These are phyloP conservation scores for Erodium maritimum DNA, from an alignment of 345 rosid species.

Conservation along the genomic window DNA sequence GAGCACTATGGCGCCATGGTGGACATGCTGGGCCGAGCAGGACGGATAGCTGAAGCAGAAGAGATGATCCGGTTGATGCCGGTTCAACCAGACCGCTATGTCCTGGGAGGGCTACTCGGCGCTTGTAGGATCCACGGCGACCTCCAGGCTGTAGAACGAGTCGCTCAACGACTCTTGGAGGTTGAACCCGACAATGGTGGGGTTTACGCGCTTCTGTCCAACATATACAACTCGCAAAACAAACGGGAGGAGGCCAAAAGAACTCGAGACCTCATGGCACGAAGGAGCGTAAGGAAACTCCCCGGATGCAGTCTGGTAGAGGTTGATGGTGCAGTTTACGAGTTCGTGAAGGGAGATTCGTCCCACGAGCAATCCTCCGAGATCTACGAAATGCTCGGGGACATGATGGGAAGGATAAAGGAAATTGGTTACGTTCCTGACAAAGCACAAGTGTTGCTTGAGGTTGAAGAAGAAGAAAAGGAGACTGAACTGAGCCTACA, in stretches of 20 bases:
- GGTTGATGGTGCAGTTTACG: constrained; percentile 35
- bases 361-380: constrained; percentile 9
- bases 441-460: constrained; percentile 16
- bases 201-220: constrained; percentile 52
- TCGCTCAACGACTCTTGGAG: constrained; percentile 32
- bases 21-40: constrained; percentile 67
- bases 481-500: constrained; percentile 19
- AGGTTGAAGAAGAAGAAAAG: constrained; percentile 19
- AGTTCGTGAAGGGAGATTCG: constrained; percentile 38
- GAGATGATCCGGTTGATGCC: constrained; percentile 28
- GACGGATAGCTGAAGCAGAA: constrained; percentile 58
- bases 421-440: constrained; percentile 18
- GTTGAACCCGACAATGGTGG: constrained; percentile 43
- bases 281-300: constrained; percentile 49
- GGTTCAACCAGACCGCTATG: not conserved
- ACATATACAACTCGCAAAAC: constrained; percentile 49
- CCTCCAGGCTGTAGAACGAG: constrained; percentile 47
- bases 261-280: constrained; percentile 66
- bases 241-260: constrained; percentile 67
- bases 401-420: constrained; percentile 13
- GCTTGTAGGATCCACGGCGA: constrained; percentile 57
- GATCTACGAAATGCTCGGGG: constrained; percentile 9
- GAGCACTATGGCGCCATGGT: constrained; percentile 64
- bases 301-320: constrained; percentile 75
- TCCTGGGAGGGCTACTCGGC: constrained; percentile 62